These are phyloP conservation scores for Aureobasidium namibiae DNA, from an alignment of 2,329 filamentous ascomycete genomes.

Conservation along the genomic window DNA sequence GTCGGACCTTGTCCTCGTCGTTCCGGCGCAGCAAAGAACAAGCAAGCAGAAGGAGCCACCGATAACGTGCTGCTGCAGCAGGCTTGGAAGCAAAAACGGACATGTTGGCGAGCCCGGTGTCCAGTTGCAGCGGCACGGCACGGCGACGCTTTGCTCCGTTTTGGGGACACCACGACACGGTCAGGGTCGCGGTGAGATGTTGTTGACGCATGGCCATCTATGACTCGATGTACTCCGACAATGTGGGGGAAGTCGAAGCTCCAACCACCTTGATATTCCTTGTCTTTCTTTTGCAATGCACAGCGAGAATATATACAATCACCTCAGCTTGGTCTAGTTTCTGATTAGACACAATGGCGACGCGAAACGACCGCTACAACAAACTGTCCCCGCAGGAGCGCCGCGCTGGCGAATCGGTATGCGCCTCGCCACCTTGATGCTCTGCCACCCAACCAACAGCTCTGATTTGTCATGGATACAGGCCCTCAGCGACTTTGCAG, in stretches of 20 bases:
- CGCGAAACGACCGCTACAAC: conserved; percentile 27
- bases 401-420: conserved; percentile 77
- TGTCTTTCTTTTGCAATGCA: not conserved
- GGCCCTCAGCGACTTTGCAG: conserved; percentile 91
- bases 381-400: conserved; percentile 63
- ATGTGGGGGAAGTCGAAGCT: not conserved
- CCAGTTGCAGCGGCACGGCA: not conserved
- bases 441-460: not conserved
- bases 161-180: not conserved
- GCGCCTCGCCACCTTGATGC: conserved; percentile 19
- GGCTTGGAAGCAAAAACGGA: not conserved
- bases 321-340: too few relatives aligned
- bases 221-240: not conserved
- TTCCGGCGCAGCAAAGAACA: not conserved
- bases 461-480: conserved; percentile 22
- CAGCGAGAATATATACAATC: not conserved
- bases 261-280: not conserved
- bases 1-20: not conserved
- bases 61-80: too few relatives aligned
- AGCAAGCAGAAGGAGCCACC: not conserved
- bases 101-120: not conserved
- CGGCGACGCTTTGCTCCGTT: too few relatives aligned
- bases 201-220: not conserved
- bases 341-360: conserved; percentile 21
- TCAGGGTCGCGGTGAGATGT: not conserved